Percentiles rank a stretch among this genome's conserved stretches.
Conservation (phyloP, 108 stramenopile genomes). For the Nitzschia inconspicua region DNA sequence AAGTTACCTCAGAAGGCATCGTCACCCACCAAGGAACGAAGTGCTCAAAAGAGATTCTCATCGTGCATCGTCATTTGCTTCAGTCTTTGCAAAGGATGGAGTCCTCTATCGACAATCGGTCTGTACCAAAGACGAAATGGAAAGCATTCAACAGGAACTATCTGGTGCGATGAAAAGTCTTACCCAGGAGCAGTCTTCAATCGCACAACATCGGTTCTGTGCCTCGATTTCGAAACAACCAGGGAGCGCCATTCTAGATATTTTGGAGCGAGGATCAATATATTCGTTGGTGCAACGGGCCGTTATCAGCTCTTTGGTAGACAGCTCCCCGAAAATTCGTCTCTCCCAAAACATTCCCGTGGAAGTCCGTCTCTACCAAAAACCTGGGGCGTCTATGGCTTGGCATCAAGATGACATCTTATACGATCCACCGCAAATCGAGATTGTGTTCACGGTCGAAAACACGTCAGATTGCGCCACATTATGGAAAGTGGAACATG, state of each 20-base stretch:
- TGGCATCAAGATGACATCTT: constrained; percentile 75
- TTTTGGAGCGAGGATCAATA: constrained; percentile 45
- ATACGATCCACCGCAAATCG: constrained; percentile 64
- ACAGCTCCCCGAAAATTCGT: constrained; percentile 9
- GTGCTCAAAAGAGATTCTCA: too few relatives aligned
- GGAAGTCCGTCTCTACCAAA: constrained; percentile 72
- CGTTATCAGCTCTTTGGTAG: background rate
- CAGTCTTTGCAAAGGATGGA: constrained; percentile 40
- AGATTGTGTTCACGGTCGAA: constrained; percentile 72
- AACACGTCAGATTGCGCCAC: constrained; percentile 82
- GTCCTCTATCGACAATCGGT: constrained; percentile 64
- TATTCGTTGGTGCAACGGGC: constrained; percentile 4
- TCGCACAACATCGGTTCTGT: constrained; percentile 61
- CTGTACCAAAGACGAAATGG: constrained; percentile 45
- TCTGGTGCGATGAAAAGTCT: constrained; percentile 8
- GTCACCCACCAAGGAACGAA: too few relatives aligned
- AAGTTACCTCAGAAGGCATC: too few relatives aligned
- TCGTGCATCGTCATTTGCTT: too few relatives aligned
- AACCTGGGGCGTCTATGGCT: constrained; percentile 64
- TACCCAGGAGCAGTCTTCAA: constrained; percentile 51
- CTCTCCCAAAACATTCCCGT: constrained; percentile 45
- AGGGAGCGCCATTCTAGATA: constrained; percentile 19
- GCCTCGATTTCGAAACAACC: constrained; percentile 20
- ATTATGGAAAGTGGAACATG: constrained; percentile 37
- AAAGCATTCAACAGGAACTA: constrained; percentile 24